phyloP scores from a whole-genome alignment of 495 filamentous ascomycete species.

The Penicillium pulvis region DNA sequence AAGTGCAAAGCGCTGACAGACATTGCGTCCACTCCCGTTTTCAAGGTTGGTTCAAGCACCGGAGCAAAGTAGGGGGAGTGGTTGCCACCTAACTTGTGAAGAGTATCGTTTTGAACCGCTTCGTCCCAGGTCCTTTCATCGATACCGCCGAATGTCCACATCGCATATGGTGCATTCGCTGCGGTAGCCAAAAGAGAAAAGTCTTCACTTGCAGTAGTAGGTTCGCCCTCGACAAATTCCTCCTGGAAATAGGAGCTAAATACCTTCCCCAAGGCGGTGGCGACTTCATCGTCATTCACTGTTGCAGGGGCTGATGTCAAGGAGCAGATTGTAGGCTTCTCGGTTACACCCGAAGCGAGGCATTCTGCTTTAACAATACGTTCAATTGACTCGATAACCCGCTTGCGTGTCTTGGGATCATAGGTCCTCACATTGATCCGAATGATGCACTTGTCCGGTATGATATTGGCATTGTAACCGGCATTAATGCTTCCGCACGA shows the following conservation, averaged over 20 bases:
- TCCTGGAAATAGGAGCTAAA: not conserved
- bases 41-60: not conserved
- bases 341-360: not conserved
- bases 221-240: not conserved
- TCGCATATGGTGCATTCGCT: not conserved
- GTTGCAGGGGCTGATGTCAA: not conserved
- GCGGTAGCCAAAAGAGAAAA: not conserved
- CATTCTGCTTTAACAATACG: not conserved
- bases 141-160: not conserved
- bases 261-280: not conserved
- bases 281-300: not conserved
- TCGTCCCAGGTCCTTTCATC: not conserved
- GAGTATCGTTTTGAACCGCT: not conserved
- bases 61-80: not conserved
- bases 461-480: not conserved
- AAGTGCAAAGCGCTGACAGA: not conserved
- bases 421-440: not conserved
- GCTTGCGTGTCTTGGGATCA: not conserved
- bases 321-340: not conserved
- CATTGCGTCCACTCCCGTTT: not conserved
- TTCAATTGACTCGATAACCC: not conserved
- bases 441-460: not conserved
- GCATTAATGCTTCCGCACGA: not conserved
- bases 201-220: not conserved
- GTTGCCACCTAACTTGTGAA: not conserved